Base-by-base conservation (phyloP, 805 yeast species). In the Wickerhamiella cacticola region DNA sequence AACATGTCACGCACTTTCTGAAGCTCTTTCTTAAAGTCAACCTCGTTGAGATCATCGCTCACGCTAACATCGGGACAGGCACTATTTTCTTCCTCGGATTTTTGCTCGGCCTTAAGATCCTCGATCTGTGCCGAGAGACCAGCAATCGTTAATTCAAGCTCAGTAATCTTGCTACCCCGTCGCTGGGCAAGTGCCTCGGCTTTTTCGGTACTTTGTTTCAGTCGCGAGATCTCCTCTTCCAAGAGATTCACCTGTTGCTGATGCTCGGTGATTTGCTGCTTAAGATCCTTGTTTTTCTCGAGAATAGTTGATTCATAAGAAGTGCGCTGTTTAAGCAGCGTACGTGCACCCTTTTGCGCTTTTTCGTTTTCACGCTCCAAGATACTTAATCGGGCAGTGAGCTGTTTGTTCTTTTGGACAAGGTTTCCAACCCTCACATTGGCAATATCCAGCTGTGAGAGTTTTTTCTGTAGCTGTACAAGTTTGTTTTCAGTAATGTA, bases 401-500 rank as follows among this genome's bases (percentile, higher is more conserved):
- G 55, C 34, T 52, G 48, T 25, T 58, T 56, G 54, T 62, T 63
- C 23, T 62, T 52, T 10, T 59, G 41, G 3, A 53, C 46, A 10
- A 66, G 54, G 36, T 57, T 59, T 35, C 64, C 66, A 26, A 59
- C 54, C 7, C 60, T 50, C 22, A 60, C 59, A 41, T 59, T 56
- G 16, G 56, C 60, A 10, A 66, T 51, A 22, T 54, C 55, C 21
- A 59, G 53, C 21, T 53, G 55, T 9, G 59, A 46, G 22, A 60
- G 56, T 28, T 65, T 60, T 41, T 63, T 60, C 35, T 61, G 64
- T 46, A 69, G 55, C 22, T 61, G 56, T 16, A 61, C 56, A n/a
- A 63, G 57, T 5, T 67, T 59, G 26, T 61, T 64, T 53, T 72
- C 70, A 48, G 66, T 68, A 50, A 75, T 65, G 45, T 72, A 67